Conservation (phyloP, 1,284 basidiomycete species). For the Pyrrhoderma lamaoense region DNA sequence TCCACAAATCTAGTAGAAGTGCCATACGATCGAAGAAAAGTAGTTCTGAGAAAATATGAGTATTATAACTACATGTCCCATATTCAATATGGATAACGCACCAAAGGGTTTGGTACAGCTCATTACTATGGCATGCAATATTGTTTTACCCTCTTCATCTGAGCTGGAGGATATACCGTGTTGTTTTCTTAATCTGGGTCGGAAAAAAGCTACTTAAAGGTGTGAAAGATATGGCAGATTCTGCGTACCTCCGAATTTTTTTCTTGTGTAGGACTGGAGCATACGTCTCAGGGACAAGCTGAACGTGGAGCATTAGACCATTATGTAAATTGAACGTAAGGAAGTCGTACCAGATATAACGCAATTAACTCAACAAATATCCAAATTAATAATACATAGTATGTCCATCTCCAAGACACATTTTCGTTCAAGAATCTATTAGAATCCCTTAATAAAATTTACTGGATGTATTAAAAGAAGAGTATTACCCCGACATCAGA, state of each 20-base stretch:
- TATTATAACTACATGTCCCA: not conserved
- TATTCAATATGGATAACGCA: constrained; percentile 31
- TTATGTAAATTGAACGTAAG: not conserved
- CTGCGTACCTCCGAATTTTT: constrained; percentile 41
- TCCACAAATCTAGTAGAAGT: constrained; percentile 56
- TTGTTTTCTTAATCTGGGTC: constrained; percentile 30
- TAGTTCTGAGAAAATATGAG: constrained; percentile 41
- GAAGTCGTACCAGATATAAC: constrained; percentile 40
- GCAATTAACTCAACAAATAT: constrained; percentile 39
- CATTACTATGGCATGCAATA: constrained; percentile 40
- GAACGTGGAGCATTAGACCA: too few relatives aligned
- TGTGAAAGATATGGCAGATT: constrained; percentile 3
- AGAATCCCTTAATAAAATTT: not conserved
- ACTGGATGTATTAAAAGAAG: too few relatives aligned
- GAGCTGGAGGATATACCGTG: constrained; percentile 36
- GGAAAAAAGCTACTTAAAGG: too few relatives aligned
- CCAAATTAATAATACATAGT: constrained; percentile 62
- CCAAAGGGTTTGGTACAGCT: constrained; percentile 69
- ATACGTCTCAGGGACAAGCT: constrained; percentile 74
- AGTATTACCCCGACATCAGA: constrained; percentile 31
- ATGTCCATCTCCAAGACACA: constrained; percentile 74
- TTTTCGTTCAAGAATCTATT: constrained; percentile 44
- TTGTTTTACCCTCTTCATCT: constrained; percentile 26
- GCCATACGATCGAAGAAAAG: constrained; percentile 70
- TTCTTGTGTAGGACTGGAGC: constrained; percentile 52